Percentiles rank a stretch among this genome's conserved stretches.
These are phyloP conservation scores for Wickerhamiella pararugosa DNA, from an alignment of 1,139 yeast genomes.

Conservation along the genomic window DNA sequence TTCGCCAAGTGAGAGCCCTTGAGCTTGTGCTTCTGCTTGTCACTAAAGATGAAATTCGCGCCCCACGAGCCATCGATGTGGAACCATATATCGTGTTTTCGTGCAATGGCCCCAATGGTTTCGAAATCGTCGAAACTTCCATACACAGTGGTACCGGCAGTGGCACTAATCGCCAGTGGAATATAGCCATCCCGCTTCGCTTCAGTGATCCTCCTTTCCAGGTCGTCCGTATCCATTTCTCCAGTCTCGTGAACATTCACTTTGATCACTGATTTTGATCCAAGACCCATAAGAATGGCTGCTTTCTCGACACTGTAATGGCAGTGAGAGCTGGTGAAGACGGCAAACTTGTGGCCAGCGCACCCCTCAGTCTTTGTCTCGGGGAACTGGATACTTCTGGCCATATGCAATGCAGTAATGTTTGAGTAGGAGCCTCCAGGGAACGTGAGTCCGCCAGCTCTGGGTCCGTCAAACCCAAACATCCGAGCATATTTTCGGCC, in stretches of 20 bases:
- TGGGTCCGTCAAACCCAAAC: slow-evolving; percentile 40
- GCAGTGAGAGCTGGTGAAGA: slow-evolving; percentile 56
- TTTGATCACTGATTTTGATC: slow-evolving; percentile 47
- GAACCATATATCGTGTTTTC: slow-evolving; percentile 46
- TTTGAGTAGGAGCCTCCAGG: slow-evolving; percentile 86
- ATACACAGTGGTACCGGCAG: slow-evolving; percentile 83
- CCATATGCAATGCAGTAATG: slow-evolving; percentile 65
- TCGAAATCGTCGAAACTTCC: slow-evolving; percentile 67
- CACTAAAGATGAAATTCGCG: slow-evolving; percentile 62
- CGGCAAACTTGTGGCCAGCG: slow-evolving; percentile 39
- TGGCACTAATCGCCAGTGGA: slow-evolving; percentile 65
- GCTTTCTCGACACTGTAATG: slow-evolving; percentile 78
- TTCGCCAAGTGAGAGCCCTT: slow-evolving; percentile 52
- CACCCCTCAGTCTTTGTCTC: slow-evolving; percentile 49
- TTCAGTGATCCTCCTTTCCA: slow-evolving; percentile 33
- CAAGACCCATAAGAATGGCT: slow-evolving; percentile 63
- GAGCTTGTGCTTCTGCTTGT: slow-evolving; percentile 33
- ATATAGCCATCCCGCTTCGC: slow-evolving; percentile 41
- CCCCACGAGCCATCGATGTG: slow-evolving; percentile 93
- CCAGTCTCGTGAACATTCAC: slow-evolving; percentile 46
- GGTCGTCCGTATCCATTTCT: slow-evolving; percentile 35
- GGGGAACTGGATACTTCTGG: slow-evolving; percentile 51
- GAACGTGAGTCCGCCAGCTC: slow-evolving; percentile 72
- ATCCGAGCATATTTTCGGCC: slow-evolving; percentile 52
- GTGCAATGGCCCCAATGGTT: slow-evolving; percentile 40